Conservation (phyloP, 2,329 filamentous ascomycete genomes). For the Ophiognomonia clavigignenti-juglandacearum region DNA sequence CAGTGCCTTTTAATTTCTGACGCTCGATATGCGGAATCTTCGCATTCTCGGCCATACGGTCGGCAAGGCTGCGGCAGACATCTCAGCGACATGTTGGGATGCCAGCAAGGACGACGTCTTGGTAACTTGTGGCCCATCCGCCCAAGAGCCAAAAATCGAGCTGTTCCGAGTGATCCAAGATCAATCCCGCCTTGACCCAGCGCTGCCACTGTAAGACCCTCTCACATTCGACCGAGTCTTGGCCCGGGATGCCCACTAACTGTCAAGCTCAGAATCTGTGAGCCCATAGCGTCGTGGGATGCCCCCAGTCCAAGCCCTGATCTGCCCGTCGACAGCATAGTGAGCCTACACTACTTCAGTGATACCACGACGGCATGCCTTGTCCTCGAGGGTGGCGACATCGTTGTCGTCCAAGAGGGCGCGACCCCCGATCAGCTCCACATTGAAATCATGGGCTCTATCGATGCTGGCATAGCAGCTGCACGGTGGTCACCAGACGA, state of each 20-base stretch:
- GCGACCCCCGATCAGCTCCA: slow-evolving; percentile 58
- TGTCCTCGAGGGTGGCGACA: slow-evolving; percentile 85
- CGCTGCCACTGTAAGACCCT: slow-evolving; percentile 31
- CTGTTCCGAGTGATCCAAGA: slow-evolving; percentile 52
- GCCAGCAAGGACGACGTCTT: slow-evolving; percentile 70
- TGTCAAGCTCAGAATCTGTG: slow-evolving; percentile 23
- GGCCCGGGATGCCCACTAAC: background rate
- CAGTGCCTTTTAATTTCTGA: too few relatives aligned
- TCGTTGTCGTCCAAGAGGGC: slow-evolving; percentile 72
- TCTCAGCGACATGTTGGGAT: slow-evolving; percentile 85
- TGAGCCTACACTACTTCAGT: slow-evolving; percentile 79
- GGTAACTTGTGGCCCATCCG: slow-evolving; percentile 77
- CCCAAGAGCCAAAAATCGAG: slow-evolving; percentile 66
- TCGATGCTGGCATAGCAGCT: slow-evolving; percentile 85
- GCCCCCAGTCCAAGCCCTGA: slow-evolving; percentile 75
- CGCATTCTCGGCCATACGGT: slow-evolving; percentile 68
- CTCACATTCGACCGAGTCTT: background rate
- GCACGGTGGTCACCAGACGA: slow-evolving; percentile 95
- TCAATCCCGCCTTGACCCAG: slow-evolving; percentile 18
- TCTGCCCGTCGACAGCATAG: slow-evolving; percentile 67
- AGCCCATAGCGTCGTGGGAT: slow-evolving; percentile 77
- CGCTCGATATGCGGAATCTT: slow-evolving; percentile 83
- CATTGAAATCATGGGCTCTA: slow-evolving; percentile 92
- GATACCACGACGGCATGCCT: slow-evolving; percentile 75
- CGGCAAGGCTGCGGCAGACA: slow-evolving; percentile 54